These are phyloP conservation scores for Yarrowia galli DNA, from an alignment of 1,139 yeast species.

Conservation along the genomic window DNA sequence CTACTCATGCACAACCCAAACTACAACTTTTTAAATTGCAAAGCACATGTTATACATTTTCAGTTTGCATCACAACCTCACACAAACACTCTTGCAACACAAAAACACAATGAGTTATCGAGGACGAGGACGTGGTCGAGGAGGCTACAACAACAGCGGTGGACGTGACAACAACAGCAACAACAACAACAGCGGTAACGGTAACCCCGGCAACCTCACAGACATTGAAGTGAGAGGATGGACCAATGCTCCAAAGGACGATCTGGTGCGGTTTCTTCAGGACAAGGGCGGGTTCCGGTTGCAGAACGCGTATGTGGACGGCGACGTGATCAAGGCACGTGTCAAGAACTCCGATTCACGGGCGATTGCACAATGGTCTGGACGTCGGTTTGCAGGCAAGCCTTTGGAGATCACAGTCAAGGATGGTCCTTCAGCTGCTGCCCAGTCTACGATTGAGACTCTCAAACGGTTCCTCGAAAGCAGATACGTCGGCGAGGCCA, in stretches of 20 bases:
- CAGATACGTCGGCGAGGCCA: conserved; percentile 69
- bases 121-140: conserved; percentile 40
- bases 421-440: conserved; percentile 31
- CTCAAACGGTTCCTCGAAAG: conserved; percentile 66
- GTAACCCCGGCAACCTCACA: conserved; percentile 1
- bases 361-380: conserved; percentile 67
- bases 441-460: conserved; percentile 59
- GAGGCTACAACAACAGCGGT: conserved; percentile 49
- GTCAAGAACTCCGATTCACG: conserved; percentile 68
- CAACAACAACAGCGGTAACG: neutral
- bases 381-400: conserved; percentile 82
- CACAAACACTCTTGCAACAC: neutral
- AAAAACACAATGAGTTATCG: conserved; percentile 35
- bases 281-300: conserved; percentile 70
- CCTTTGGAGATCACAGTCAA: conserved; percentile 61
- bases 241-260: conserved; percentile 73
- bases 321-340: conserved; percentile 60
- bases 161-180: conserved; percentile 30
- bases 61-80: neutral
- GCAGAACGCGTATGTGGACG: conserved; percentile 57
- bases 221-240: conserved; percentile 76
- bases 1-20: conserved; percentile 4
- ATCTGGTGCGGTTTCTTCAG: conserved; percentile 70
- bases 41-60: neutral
- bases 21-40: conserved; percentile 7